These are phyloP conservation scores for Erythrophleum fordii DNA, from an alignment of 306 rosid genomes.

Conservation along the genomic window DNA sequence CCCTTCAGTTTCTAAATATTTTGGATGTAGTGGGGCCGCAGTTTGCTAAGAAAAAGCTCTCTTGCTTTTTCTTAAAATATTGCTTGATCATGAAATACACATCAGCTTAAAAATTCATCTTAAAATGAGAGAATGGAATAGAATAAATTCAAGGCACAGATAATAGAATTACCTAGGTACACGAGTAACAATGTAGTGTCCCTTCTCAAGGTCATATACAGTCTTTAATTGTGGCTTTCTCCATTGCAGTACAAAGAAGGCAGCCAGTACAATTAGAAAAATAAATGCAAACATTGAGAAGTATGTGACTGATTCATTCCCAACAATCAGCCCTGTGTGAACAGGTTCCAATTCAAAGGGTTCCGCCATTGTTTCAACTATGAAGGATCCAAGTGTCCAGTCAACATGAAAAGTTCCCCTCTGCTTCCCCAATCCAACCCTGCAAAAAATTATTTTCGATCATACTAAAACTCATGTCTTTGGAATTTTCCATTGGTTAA, in stretches of 20 bases:
- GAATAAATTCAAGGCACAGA: not conserved
- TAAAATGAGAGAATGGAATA: not conserved
- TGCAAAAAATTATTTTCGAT: slow-evolving; percentile 27
- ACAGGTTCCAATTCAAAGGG: slow-evolving; percentile 46
- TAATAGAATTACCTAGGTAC: slow-evolving; percentile 44
- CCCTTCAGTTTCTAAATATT: slow-evolving; percentile 7
- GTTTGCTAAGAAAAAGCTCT: slow-evolving; percentile 2
- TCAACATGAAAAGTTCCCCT: slow-evolving; percentile 44
- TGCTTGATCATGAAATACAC: slow-evolving; percentile 10
- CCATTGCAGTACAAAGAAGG: slow-evolving; percentile 45
- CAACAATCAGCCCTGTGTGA: slow-evolving; percentile 44
- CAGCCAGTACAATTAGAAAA: slow-evolving; percentile 46
- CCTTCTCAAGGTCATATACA: slow-evolving; percentile 66
- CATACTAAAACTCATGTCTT: not conserved
- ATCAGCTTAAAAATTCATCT: slow-evolving; percentile 18
- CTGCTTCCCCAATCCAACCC: slow-evolving; percentile 52
- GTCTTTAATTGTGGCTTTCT: slow-evolving; percentile 61
- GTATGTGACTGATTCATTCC: slow-evolving; percentile 52
- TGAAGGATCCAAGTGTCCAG: slow-evolving; percentile 63
- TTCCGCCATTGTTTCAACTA: slow-evolving; percentile 51
- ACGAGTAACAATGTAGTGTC: slow-evolving; percentile 60
- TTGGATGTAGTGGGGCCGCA: not conserved
- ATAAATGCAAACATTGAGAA: slow-evolving; percentile 57
- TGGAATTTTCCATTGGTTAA: not conserved
- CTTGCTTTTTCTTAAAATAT: slow-evolving; percentile 18